Evolutionary conservation across 805 yeast genomes (phyloP).

Genomic region (Kuraishia capsulata): DNA sequence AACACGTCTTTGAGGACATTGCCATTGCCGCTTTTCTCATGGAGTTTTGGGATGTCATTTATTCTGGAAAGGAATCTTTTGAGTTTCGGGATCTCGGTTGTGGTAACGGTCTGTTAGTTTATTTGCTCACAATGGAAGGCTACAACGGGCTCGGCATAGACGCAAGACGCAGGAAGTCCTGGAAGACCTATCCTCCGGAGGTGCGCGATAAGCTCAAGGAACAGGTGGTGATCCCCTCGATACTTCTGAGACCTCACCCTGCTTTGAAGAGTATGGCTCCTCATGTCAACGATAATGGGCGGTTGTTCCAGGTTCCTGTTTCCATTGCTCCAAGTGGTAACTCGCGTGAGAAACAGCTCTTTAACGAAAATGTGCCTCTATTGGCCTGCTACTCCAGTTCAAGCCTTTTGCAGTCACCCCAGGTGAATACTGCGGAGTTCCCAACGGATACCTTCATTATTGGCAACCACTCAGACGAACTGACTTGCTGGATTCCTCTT

Average conservation of each 20-base stretch:
- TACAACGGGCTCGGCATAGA: conserved; percentile 79
- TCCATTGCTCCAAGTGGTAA: conserved; percentile 12
- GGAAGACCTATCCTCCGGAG: conserved; percentile 66
- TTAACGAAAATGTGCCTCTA: conserved; percentile 26
- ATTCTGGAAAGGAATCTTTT: conserved; percentile 29
- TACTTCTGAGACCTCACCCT: conserved; percentile 64
- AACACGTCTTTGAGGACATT: conserved; percentile 93
- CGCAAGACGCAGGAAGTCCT: conserved; percentile 82
- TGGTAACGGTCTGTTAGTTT: conserved; percentile 84
- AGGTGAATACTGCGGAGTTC: conserved; percentile 56
- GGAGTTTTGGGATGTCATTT: conserved; percentile 65
- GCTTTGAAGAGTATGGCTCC: conserved; percentile 45
- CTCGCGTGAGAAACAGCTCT: neutral
- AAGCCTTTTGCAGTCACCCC: conserved; percentile 39
- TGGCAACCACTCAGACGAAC: conserved; percentile 93
- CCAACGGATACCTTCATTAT: conserved; percentile 70
- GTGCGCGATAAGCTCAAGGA: conserved; percentile 54
- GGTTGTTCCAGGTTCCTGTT: conserved; percentile 46
- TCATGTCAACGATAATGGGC: conserved; percentile 49
- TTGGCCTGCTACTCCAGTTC: conserved; percentile 49
- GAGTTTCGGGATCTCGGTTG: conserved; percentile 89
- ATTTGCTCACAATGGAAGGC: conserved; percentile 72
- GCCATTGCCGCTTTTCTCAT: conserved; percentile 92
- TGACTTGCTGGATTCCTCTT: conserved; percentile 92
- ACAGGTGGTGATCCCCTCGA: conserved; percentile 76